These are phyloP conservation scores for Allium sativum DNA, from an alignment of 106 monocot species.

Conservation along the genomic window DNA sequence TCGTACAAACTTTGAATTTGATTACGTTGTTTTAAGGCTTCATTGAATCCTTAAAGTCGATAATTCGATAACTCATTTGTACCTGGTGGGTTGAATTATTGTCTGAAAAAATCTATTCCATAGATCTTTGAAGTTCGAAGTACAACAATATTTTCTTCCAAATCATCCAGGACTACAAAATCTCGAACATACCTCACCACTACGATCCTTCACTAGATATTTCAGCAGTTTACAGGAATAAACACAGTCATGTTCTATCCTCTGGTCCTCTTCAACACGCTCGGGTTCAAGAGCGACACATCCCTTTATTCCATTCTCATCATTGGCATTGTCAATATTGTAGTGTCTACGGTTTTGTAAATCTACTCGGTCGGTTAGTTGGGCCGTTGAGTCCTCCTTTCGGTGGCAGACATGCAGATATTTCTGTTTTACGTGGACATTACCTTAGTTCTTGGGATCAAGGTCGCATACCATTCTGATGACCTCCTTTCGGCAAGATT, in stretches of 20 bases:
- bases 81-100: no score
- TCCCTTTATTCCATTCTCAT: conserved; percentile 13
- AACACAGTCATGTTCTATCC: conserved; percentile 16
- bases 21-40: no score
- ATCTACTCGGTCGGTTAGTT: conserved; percentile 11
- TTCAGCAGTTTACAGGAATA: conserved; percentile 13
- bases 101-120: no score
- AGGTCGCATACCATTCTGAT: conserved; percentile 10
- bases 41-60: no score
- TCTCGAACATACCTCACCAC: conserved; percentile 66
- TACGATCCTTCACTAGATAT: conserved; percentile 29
- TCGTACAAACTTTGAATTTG: no score
- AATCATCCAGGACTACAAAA: no score
- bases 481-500: not conserved
- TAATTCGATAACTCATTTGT: no score
- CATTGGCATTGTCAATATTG: conserved; percentile 9
- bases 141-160: no score
- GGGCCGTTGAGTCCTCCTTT: conserved; percentile 6
- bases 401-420: conserved; percentile 9
- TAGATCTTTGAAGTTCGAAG: no score
- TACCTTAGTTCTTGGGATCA: conserved; percentile 6
- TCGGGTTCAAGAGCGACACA: conserved; percentile 11
- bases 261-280: conserved; percentile 12
- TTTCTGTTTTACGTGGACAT: conserved; percentile 9
- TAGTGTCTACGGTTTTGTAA: conserved; percentile 1